Conservation (phyloP, 345 rosid genomes). For the Anastatica hierochuntica region DNA sequence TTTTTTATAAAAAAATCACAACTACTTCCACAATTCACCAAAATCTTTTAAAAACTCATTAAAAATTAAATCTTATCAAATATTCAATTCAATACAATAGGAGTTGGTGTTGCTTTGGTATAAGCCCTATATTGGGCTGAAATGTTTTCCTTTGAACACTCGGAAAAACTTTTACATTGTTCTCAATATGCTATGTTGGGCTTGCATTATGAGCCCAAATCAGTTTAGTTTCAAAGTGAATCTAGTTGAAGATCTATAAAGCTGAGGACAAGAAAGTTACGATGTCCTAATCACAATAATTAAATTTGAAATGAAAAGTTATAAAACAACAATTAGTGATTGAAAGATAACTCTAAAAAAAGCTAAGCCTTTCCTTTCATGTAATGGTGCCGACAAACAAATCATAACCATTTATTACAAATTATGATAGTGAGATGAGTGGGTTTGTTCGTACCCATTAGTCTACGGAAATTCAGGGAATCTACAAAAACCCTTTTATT, state of each 20-base stretch:
- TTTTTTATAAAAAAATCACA: too few species aligned
- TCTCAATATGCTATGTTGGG: neutral
- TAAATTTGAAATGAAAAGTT: constrained; percentile 12
- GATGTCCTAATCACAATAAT: constrained; percentile 12
- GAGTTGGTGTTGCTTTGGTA: neutral
- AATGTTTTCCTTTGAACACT: too few species aligned
- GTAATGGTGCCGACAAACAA: constrained; percentile 24
- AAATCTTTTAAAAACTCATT: too few species aligned
- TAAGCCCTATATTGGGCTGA: neutral
- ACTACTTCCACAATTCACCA: too few species aligned
- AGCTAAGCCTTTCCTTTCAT: constrained; percentile 16
- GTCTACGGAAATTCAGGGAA: constrained; percentile 22
- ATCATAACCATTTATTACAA: constrained; percentile 22
- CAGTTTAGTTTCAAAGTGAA: neutral
- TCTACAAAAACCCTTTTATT: neutral
- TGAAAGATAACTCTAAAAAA: constrained; percentile 16
- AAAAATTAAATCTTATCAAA: too few species aligned
- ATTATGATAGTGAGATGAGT: constrained; percentile 17
- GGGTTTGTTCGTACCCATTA: constrained; percentile 21
- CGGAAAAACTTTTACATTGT: neutral
- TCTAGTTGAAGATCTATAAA: too few species aligned
- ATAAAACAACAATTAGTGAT: constrained; percentile 15
- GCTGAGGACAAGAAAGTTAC: constrained; percentile 8
- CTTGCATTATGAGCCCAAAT: neutral
- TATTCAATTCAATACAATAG: too few species aligned